A percentile compares a stretch with the other conserved stretches of the same genome.
phyloP scores from a whole-genome alignment of 1,284 basidiomycete genomes.

The Sparassis latifolia region DNA sequence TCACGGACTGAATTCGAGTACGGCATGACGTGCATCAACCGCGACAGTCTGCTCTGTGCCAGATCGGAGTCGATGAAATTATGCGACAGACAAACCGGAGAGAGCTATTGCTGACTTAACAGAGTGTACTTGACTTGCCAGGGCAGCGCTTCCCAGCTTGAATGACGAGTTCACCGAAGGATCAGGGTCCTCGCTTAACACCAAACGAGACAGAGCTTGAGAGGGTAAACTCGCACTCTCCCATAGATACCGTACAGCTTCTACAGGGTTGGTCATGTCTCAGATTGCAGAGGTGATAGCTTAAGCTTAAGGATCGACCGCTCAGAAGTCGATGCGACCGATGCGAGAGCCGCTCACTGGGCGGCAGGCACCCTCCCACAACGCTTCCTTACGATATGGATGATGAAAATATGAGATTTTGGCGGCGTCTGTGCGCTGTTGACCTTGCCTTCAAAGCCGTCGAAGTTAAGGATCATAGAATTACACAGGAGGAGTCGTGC shows the following conservation, averaged over 20 bases:
- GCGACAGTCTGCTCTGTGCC: slow-evolving; percentile 41
- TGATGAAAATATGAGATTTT: too few species aligned
- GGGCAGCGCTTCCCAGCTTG: slow-evolving; percentile 42
- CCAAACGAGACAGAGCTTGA: slow-evolving; percentile 29
- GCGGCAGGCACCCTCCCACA: too few species aligned
- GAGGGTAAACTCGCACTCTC: slow-evolving; percentile 22
- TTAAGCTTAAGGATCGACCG: too few species aligned
- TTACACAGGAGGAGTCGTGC: too few species aligned
- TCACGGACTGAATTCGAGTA: slow-evolving; percentile 48
- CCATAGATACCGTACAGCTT: neutral
- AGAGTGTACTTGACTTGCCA: slow-evolving; percentile 26
- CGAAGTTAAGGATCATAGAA: too few species aligned
- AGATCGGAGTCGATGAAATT: slow-evolving; percentile 43
- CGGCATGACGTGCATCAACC: slow-evolving; percentile 52
- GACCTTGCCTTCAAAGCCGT: too few species aligned
- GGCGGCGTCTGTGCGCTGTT: too few species aligned
- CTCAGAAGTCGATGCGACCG: too few species aligned
- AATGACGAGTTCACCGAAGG: slow-evolving; percentile 43
- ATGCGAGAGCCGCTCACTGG: too few species aligned
- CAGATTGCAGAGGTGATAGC: too few species aligned
- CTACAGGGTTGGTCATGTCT: too few species aligned
- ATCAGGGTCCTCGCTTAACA: slow-evolving; percentile 32
- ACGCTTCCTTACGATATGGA: too few species aligned
- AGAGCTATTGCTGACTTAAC: slow-evolving; percentile 45
- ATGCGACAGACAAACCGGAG: slow-evolving; percentile 45